Evolutionary conservation across 2,329 filamentous ascomycete species (phyloP).

Genomic region (Sporothrix globosa): DNA sequence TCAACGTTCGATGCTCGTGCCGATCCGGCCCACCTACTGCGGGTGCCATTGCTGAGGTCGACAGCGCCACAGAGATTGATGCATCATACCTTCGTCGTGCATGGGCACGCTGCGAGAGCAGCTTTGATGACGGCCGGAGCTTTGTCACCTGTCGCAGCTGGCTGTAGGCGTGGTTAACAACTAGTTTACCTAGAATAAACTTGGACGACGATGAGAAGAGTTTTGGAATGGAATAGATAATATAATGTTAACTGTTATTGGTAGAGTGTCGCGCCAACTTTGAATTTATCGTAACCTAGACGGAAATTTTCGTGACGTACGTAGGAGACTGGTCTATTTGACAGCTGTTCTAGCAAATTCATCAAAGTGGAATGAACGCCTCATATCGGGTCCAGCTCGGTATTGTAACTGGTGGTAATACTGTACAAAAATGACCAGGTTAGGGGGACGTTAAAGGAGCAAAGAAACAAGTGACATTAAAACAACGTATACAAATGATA

Average conservation of each 20-base stretch:
- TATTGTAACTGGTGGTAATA: neutral
- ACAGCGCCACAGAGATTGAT: neutral
- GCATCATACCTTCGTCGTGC: neutral
- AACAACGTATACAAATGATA: neutral
- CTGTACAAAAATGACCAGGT: neutral
- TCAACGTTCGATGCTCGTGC: neutral
- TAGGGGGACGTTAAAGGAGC: too few species aligned
- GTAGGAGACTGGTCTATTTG: neutral
- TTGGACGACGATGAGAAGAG: neutral
- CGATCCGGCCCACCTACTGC: neutral
- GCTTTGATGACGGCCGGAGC: neutral
- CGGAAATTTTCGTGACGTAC: neutral
- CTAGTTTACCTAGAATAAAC: neutral
- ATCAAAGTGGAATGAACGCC: neutral
- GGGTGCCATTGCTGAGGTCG: neutral
- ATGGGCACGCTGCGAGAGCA: neutral
- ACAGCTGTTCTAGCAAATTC: neutral
- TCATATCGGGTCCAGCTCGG: neutral
- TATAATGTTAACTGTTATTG: neutral
- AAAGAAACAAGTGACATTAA: neutral
- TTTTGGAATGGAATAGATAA: neutral
- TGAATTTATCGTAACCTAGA: too few species aligned
- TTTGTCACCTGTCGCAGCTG: conserved; percentile 15
- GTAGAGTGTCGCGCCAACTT: neutral
- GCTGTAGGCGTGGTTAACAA: neutral